Conservation (phyloP, 2,329 filamentous ascomycete genomes). For the Talaromyces verruculosus region DNA sequence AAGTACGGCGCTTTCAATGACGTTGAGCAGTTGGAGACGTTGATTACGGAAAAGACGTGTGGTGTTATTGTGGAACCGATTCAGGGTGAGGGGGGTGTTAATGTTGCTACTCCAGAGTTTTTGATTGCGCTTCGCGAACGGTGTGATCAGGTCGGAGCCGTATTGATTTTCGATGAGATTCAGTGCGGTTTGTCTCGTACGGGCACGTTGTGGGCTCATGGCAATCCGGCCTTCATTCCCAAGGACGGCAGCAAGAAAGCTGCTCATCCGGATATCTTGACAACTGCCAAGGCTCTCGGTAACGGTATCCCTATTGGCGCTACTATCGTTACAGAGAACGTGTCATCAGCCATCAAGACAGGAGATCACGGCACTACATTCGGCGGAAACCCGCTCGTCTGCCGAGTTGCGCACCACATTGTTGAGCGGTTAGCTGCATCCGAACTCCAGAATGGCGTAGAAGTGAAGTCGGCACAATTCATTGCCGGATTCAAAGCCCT, state of each 20-base stretch:
- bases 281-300: slow-evolving; percentile 91
- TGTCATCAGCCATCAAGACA: slow-evolving; percentile 67
- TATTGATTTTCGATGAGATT: slow-evolving; percentile 95
- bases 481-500: slow-evolving; percentile 58
- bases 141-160: slow-evolving; percentile 81
- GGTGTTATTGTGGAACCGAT: slow-evolving; percentile 97
- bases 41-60: slow-evolving; percentile 83
- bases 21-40: slow-evolving; percentile 64
- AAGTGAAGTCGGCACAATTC: slow-evolving; percentile 65
- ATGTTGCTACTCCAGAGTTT: slow-evolving; percentile 79
- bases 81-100: slow-evolving; percentile 92
- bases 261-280: slow-evolving; percentile 90
- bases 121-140: slow-evolving; percentile 77
- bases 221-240: slow-evolving; percentile 58
- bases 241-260: slow-evolving; percentile 49
- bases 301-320: slow-evolving; percentile 96
- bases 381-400: slow-evolving; percentile 85
- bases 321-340: slow-evolving; percentile 63
- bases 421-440: slow-evolving; percentile 72
- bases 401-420: slow-evolving; percentile 81
- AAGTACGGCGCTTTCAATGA: slow-evolving; percentile 85
- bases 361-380: slow-evolving; percentile 95
- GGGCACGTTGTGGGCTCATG: slow-evolving; percentile 87
- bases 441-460: slow-evolving; percentile 67
- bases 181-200: slow-evolving; percentile 90